These are phyloP conservation scores for Fagopyrum homotropicum DNA, from an alignment of 148 eudicot species.

Conservation along the genomic window DNA sequence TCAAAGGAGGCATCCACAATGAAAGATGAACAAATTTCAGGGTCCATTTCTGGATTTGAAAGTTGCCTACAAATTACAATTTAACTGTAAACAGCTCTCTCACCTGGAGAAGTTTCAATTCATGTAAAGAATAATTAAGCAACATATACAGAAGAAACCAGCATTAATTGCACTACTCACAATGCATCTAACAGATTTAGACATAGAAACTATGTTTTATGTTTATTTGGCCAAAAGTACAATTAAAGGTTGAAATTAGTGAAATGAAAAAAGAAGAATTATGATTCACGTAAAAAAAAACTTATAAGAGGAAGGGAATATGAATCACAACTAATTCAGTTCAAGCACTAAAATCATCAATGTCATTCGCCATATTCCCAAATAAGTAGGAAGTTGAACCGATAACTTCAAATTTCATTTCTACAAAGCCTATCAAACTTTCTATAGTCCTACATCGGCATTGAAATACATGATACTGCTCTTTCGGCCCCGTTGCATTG, in stretches of 20 bases:
- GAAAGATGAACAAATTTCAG: conserved; percentile 15
- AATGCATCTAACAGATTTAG: neutral
- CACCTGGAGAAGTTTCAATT: neutral
- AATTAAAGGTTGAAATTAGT: neutral
- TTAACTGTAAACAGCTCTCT: neutral
- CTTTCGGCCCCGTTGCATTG: neutral
- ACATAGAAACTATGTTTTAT: neutral
- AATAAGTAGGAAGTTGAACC: neutral
- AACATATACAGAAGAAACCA: neutral
- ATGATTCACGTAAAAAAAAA: neutral
- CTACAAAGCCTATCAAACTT: neutral
- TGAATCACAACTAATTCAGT: neutral
- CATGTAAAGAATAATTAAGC: neutral
- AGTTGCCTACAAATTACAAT: neutral
- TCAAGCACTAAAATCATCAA: neutral
- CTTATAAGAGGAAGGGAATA: neutral
- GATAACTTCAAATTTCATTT: neutral
- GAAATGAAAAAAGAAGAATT: neutral
- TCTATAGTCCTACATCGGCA: neutral
- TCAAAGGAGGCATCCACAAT: conserved; percentile 32
- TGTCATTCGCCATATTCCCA: neutral
- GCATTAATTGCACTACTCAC: neutral
- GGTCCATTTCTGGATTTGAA: neutral
- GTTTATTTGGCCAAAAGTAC: neutral
- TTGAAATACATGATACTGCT: neutral